Evolutionary conservation across 352 stramenopile species (phyloP).

Genomic region (Pythium monospermum): DNA sequence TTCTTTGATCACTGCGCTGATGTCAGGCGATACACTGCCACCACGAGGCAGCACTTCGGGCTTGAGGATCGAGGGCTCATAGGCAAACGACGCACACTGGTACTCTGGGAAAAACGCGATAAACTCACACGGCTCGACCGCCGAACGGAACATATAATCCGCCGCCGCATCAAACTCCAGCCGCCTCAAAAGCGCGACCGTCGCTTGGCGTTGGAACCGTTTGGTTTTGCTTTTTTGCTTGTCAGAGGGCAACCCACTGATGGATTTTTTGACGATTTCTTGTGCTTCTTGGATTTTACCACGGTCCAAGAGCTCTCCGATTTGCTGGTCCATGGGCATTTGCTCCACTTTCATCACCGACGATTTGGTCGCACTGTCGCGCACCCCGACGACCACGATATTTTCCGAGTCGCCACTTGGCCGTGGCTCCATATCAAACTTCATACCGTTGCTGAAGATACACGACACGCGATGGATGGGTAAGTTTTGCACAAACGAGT

Average conservation of each 20-base stretch:
- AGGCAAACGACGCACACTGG: constrained; percentile 77
- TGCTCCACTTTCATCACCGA: constrained; percentile 82
- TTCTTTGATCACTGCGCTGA: constrained; percentile 72
- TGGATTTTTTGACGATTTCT: constrained; percentile 80
- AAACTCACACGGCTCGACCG: constrained; percentile 82
- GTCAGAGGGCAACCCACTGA: constrained; percentile 59
- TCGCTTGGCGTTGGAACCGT: constrained; percentile 82
- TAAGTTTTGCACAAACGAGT: constrained; percentile 72
- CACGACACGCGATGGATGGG: constrained; percentile 51
- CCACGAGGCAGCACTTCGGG: constrained; percentile 78
- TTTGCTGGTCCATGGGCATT: constrained; percentile 81
- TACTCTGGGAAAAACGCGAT: constrained; percentile 84
- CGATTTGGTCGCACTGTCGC: constrained; percentile 59
- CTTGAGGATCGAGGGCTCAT: constrained; percentile 78
- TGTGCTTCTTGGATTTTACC: constrained; percentile 82
- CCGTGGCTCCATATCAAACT: constrained; percentile 86
- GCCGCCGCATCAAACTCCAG: constrained; percentile 74
- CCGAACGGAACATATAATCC: constrained; percentile 84
- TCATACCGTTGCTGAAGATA: constrained; percentile 89
- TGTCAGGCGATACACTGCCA: constrained; percentile 65
- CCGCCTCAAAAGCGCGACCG: constrained; percentile 65
- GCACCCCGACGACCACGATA: constrained; percentile 68
- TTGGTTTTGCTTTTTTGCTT: constrained; percentile 88
- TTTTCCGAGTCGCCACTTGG: constrained; percentile 70
- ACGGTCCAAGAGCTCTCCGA: constrained; percentile 79